phyloP scores from a whole-genome alignment of 2,329 filamentous ascomycete species.

The Stemphylium lycopersici region DNA sequence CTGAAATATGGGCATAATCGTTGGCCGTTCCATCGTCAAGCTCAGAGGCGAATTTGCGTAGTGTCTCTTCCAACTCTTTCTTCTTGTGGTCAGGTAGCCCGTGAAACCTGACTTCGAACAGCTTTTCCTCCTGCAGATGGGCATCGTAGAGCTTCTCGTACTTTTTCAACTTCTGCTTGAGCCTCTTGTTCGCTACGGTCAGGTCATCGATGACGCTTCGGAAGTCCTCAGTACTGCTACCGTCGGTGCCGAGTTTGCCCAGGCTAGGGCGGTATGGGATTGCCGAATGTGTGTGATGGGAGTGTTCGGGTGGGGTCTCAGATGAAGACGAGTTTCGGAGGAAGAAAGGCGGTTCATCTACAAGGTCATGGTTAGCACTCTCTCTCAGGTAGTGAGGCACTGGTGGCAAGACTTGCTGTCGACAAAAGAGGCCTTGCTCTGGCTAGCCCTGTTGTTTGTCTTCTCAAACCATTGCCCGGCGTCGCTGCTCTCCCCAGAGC shows the following conservation, averaged over 20 bases:
- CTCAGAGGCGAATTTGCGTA: slow-evolving; percentile 72
- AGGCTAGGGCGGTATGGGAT: slow-evolving; percentile 44
- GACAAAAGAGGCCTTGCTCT: slow-evolving; percentile 45
- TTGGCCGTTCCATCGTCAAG: slow-evolving; percentile 56
- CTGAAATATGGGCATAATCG: slow-evolving; percentile 34
- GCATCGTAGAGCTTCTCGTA: slow-evolving; percentile 72
- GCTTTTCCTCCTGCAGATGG: slow-evolving; percentile 73
- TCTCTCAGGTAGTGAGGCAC: background rate
- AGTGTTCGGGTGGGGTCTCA: slow-evolving; percentile 50
- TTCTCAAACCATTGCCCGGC: slow-evolving; percentile 60
- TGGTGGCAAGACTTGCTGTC: slow-evolving; percentile 47
- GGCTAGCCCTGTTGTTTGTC: slow-evolving; percentile 56
- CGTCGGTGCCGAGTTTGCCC: slow-evolving; percentile 51
- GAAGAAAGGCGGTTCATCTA: slow-evolving; percentile 54
- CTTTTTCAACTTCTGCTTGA: slow-evolving; percentile 74
- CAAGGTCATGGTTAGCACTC: slow-evolving; percentile 4
- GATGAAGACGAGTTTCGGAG: slow-evolving; percentile 55
- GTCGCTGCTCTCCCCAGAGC: slow-evolving; percentile 59
- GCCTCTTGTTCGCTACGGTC: slow-evolving; percentile 79
- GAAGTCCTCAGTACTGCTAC: slow-evolving; percentile 74
- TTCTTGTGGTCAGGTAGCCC: slow-evolving; percentile 74
- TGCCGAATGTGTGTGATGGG: slow-evolving; percentile 21
- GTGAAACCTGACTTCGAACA: slow-evolving; percentile 84
- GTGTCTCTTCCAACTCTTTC: slow-evolving; percentile 73
- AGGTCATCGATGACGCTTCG: slow-evolving; percentile 86